Evolutionary conservation across 768 basidiomycete species (phyloP), one percentile per base, ranked within the genome.

Genomic region (Suillus subalutaceus): DNA sequence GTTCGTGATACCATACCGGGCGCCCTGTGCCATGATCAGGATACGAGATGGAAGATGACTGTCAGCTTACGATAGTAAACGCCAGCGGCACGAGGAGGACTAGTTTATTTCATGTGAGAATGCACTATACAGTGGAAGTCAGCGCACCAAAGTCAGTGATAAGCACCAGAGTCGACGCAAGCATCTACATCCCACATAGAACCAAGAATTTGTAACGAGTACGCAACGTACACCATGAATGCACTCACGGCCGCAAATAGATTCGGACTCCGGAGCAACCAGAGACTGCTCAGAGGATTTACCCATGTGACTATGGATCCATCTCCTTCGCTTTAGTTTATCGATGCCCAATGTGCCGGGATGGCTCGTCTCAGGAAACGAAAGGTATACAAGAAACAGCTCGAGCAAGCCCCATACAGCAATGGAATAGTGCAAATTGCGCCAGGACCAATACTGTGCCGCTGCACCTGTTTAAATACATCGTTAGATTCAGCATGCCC

Each of bases 331-430:
- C 2, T 68, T 67, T 35, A 73, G 64, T 66, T 85, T 85, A 63
- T 89, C 88, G 2, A 89, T 78, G 0, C 88, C 85, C 46, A 83
- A 78, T 1, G 82, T 71, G 8, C 86, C 83, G 1, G 90, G 89
- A 69, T 89, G 87, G 60, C 83, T 85, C 3, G 90, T 91, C 70
- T 92, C 90, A 0, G 90, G 90, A n/a, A 90, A 81, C 62, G 81
- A 81, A 4, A 83, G 50, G 1, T 72, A 59, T 40, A 90, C 78
- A 6, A 78, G 66, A 7, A 82, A 8, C 43, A 85, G 78, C 2
- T 79, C 77, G 1, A 81, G 16, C 0, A 84, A 44, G 2, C 83
- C 84, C 46, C 78, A 73, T 0, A 79, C 44, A 3, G 82, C 84
- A 1, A 91, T 65, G 0, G 71, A 69, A 9, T 75, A 71, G 71